phyloP scores from a whole-genome alignment of 352 stramenopile genomes.

The Phytopythium litorale region DNA sequence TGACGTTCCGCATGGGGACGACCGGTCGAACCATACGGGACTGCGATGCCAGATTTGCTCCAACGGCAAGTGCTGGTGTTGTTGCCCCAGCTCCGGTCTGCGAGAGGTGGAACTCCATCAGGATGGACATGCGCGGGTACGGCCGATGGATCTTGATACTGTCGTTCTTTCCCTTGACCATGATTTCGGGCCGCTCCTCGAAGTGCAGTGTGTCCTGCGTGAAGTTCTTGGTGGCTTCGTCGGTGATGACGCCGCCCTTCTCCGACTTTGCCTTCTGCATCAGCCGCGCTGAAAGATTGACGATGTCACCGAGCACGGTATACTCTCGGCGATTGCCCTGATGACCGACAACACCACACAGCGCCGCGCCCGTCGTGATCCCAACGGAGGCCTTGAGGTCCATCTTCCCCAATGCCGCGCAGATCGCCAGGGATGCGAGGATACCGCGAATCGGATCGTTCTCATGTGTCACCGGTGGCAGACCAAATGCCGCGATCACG shows the following conservation, averaged over 20 bases:
- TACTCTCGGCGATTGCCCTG: conserved; percentile 91
- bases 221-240: conserved; percentile 80
- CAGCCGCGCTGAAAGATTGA: conserved; percentile 91
- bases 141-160: conserved; percentile 86
- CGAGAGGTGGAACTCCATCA: conserved; percentile 70
- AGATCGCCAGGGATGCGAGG: conserved; percentile 84
- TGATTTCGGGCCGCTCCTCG: conserved; percentile 80
- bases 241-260: conserved; percentile 84
- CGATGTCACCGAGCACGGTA: conserved; percentile 91
- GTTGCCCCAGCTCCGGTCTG: conserved; percentile 13
- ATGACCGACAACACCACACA: conserved; percentile 91
- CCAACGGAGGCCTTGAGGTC: conserved; percentile 86
- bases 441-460: conserved; percentile 90
- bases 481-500: conserved; percentile 91
- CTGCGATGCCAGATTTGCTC: not conserved
- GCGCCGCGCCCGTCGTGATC: conserved; percentile 89
- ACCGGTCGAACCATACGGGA: conserved; percentile 10
- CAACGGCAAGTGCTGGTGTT: not conserved
- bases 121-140: conserved; percentile 84
- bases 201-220: conserved; percentile 89
- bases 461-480: conserved; percentile 90
- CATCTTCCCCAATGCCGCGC: conserved; percentile 55
- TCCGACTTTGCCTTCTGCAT: conserved; percentile 90
- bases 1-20: conserved; percentile 67
- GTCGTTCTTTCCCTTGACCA: conserved; percentile 92